These are phyloP conservation scores for Silene vulgaris DNA, from an alignment of 179 eudicot species.

Conservation along the genomic window DNA sequence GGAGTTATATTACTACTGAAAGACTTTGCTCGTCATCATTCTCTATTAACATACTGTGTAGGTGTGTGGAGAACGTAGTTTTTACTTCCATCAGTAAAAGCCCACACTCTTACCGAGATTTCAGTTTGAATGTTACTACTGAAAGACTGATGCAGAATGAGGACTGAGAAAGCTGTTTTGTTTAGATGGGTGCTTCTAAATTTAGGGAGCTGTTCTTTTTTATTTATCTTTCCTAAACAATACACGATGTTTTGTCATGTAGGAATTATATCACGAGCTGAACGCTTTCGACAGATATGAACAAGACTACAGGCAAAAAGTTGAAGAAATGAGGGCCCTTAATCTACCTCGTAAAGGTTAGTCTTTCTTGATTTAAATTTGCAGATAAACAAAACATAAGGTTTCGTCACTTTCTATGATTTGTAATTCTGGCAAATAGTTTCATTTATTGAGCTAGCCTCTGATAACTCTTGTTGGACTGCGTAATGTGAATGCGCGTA, in stretches of 20 bases:
- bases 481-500: too few species aligned
- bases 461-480: too few species aligned
- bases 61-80: too few species aligned
- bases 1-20: too few species aligned
- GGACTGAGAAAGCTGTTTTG: neutral
- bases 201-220: neutral
- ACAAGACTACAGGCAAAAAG: constrained; percentile 69
- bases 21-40: neutral
- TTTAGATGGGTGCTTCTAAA: neutral
- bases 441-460: too few species aligned
- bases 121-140: neutral
- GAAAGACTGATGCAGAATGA: neutral
- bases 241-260: constrained; percentile 17
- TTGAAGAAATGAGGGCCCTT: constrained; percentile 75
- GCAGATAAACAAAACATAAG: neutral
- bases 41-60: neutral
- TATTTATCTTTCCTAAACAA: constrained; percentile 5
- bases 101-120: neutral
- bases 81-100: too few species aligned
- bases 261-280: constrained; percentile 92
- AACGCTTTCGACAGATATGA: constrained; percentile 87
- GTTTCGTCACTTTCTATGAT: neutral
- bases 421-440: neutral
- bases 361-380: constrained; percentile 19
- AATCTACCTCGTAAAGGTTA: constrained; percentile 80